Evolutionary conservation across 2,329 filamentous ascomycete genomes (phyloP), one percentile per base, ranked within the genome.

Genomic region (Arthrobotrys conoides): DNA sequence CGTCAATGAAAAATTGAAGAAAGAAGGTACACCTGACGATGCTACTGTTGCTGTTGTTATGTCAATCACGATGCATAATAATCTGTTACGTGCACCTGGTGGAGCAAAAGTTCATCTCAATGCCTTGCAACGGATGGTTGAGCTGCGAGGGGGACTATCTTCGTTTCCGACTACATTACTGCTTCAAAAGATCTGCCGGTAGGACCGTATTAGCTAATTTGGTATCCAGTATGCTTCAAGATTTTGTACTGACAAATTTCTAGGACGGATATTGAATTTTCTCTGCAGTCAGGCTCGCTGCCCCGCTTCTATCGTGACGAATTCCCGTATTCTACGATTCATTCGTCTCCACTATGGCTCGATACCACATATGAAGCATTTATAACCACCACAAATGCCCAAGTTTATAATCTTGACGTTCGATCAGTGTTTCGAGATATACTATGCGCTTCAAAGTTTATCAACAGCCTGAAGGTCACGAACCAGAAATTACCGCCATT

Each of bases 51-150:
- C 75, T 8, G 64, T 51, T 22, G 75, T 78, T 3, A 78, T 78
- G 75, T 78, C 75, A 4, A 72, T 78, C 10, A 59, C 75, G 0
- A 78, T 78, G 75, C 66, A 78, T 41, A 67, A 69, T 53, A 78
- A 78, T 44, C 36, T 78, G n/a, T 38, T 72, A 6, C 65, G 68
- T 4, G 68, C 75, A 16, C 68, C 75, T 5, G 64, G 61, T 20
- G 68, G 51, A 5, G 68, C 68, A 4, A 49, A 69, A 41, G 41
- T 71, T 16, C 75, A 78, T 59, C 24, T 78, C 12, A 65, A 69
- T 33, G 75, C 75, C 9, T 46, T 78, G 1, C 51, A 72, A 9
- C 12, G 46, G 12, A 78, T 78, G 63, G 64, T 78, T 2, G 61
- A 68, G 10, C 20, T 72, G 24, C 41, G 75, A 14, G 73, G 73